Conservation (phyloP, 805 yeast genomes). For the Yarrowia keelungensis region DNA sequence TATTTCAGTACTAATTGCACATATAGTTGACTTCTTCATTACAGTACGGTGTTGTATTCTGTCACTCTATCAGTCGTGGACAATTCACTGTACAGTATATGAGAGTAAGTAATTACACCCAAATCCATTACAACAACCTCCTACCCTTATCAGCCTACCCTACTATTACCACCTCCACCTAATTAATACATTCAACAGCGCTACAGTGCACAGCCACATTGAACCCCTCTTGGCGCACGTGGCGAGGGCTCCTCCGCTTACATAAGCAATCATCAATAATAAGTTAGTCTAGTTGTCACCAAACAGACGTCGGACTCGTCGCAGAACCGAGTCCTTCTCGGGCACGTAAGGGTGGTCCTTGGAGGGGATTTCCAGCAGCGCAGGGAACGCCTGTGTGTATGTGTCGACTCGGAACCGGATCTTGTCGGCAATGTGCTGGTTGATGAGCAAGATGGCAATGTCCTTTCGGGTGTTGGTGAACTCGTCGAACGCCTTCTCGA, state of each 20-base stretch:
- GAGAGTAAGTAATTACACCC: too few species aligned
- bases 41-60: too few species aligned
- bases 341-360: conserved; percentile 98
- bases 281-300: conserved; percentile 67
- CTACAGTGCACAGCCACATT: too few species aligned
- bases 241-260: too few species aligned
- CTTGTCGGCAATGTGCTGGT: conserved; percentile 92
- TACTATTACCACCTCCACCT: not conserved
- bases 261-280: not conserved
- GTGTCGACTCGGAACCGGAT: conserved; percentile 83
- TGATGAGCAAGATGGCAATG: conserved; percentile 89
- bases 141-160: not conserved
- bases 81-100: too few species aligned
- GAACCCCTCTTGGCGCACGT: too few species aligned
- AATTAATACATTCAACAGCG: not conserved
- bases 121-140: not conserved
- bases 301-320: conserved; percentile 92
- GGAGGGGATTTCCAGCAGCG: conserved; percentile 94
- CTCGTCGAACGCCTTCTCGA: conserved; percentile 74
- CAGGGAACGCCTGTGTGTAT: conserved; percentile 92
- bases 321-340: conserved; percentile 93
- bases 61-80: too few species aligned
- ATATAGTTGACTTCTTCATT: too few species aligned
- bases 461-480: conserved; percentile 82
- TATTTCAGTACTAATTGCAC: too few species aligned